A percentile compares a stretch with the other conserved stretches of the same genome.
Conservation (phyloP, 768 basidiomycete genomes). For the Solioccasus polychromus region DNA sequence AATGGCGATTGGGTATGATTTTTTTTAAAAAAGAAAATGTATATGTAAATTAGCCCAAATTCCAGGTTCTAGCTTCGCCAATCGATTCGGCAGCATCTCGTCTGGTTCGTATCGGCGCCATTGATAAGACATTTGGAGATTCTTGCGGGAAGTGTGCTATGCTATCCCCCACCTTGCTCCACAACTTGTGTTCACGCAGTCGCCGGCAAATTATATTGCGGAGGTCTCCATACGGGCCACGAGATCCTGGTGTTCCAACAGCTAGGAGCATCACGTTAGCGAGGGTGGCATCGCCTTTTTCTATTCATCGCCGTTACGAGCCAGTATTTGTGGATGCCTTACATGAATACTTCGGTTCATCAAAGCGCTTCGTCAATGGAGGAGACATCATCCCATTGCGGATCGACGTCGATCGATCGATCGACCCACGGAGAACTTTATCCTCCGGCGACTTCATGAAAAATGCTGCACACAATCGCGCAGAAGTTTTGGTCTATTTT, state of each 20-base stretch:
- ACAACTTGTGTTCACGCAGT: conserved; percentile 44
- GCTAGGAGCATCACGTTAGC: conserved; percentile 73
- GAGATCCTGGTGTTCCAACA: conserved; percentile 58
- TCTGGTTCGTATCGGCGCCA: conserved; percentile 55
- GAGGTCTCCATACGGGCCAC: conserved; percentile 59
- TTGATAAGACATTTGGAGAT: conserved; percentile 41
- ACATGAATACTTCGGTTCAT: conserved; percentile 56
- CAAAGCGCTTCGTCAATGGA: conserved; percentile 58
- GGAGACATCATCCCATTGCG: conserved; percentile 71
- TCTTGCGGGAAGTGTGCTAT: conserved; percentile 35
- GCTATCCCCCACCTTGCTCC: conserved; percentile 48
- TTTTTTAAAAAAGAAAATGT: not conserved
- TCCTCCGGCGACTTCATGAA: conserved; percentile 4
- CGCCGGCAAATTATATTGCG: conserved; percentile 36
- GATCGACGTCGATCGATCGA: conserved; percentile 50
- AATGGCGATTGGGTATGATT: conserved; percentile 74
- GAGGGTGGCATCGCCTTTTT: conserved; percentile 73
- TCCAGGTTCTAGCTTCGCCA: conserved; percentile 52
- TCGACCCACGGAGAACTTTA: conserved; percentile 17
- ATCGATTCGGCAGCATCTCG: conserved; percentile 38
- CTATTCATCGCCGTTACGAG: conserved; percentile 65
- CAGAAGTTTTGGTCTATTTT: conserved; percentile 66
- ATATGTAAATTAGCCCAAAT: conserved; percentile 1
- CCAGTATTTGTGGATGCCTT: conserved; percentile 57
- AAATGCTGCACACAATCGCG: not conserved